phyloP scores from a whole-genome alignment of 306 rosid species.

The Lathyrus sativus region DNA sequence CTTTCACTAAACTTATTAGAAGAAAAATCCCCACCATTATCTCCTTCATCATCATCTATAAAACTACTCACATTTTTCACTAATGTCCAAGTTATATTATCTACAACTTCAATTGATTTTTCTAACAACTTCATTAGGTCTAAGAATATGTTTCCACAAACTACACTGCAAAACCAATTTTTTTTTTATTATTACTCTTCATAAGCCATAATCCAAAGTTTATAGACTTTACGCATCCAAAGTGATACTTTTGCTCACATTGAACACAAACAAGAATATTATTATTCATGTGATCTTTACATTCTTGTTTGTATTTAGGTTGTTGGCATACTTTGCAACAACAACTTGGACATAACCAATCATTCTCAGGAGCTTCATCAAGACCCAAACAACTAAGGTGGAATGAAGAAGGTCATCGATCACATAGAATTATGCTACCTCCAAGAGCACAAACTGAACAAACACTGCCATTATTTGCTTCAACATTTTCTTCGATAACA shows the following conservation, averaged over 20 bases:
- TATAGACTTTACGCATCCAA: too few relatives aligned
- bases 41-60: too few relatives aligned
- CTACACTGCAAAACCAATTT: constrained; percentile 53
- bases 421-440: constrained; percentile 67
- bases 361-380: constrained; percentile 41
- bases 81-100: too few relatives aligned
- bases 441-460: constrained; percentile 56
- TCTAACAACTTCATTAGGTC: too few relatives aligned
- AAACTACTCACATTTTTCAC: too few relatives aligned
- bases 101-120: too few relatives aligned
- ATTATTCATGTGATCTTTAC: not conserved
- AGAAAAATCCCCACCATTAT: too few relatives aligned
- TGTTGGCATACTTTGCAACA: constrained; percentile 53
- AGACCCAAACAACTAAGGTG: constrained; percentile 54
- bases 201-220: too few relatives aligned
- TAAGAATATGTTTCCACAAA: too few relatives aligned
- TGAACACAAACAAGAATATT: too few relatives aligned
- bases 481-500: not conserved
- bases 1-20: too few relatives aligned
- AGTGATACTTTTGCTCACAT: too few relatives aligned
- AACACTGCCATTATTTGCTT: constrained; percentile 33
- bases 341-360: constrained; percentile 75
- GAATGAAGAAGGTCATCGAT: constrained; percentile 60
- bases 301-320: constrained; percentile 10
- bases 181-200: not conserved